A percentile compares a stretch with the other conserved stretches of the same genome.
Evolutionary conservation across 495 filamentous ascomycete species (phyloP).

Genomic region (Sphaerosporella brunnea): DNA sequence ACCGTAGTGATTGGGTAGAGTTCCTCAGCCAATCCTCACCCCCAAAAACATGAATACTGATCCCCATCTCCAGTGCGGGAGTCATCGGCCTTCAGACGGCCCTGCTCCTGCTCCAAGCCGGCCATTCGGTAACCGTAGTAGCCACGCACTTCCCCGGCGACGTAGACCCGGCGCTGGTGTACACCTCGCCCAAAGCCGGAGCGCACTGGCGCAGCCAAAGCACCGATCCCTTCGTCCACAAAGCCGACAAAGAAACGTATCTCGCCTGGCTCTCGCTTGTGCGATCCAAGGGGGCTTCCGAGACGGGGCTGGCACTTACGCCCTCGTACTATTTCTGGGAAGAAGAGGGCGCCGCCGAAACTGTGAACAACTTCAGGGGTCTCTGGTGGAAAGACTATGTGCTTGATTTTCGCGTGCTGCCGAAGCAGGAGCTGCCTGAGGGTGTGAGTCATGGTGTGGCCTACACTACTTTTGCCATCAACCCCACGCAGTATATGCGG

Average conservation of each 20-base stretch:
- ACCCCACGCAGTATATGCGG: slow-evolving; percentile 17
- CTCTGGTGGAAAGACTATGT: slow-evolving; percentile 22
- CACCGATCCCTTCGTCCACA: slow-evolving; percentile 5
- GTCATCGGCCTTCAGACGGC: slow-evolving; percentile 35
- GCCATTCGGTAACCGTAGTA: slow-evolving; percentile 30
- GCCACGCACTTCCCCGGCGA: slow-evolving; percentile 30
- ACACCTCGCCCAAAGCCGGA: slow-evolving; percentile 11
- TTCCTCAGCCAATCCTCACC: no score
- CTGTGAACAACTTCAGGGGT: slow-evolving; percentile 8
- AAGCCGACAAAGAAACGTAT: slow-evolving; percentile 19
- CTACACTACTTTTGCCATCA: slow-evolving; percentile 21
- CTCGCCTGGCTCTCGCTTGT: slow-evolving; percentile 11
- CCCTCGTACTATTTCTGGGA: slow-evolving; percentile 11
- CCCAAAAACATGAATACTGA: no score
- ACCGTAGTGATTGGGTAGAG: no score
- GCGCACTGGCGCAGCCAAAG: slow-evolving; percentile 7
- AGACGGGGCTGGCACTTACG: slow-evolving; percentile 2
- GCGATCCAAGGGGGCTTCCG: background rate
- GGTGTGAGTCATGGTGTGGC: slow-evolving; percentile 12
- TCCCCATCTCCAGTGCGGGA: slow-evolving; percentile 30
- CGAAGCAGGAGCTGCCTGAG: slow-evolving; percentile 7
- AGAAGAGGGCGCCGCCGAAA: slow-evolving; percentile 15
- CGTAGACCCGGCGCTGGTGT: slow-evolving; percentile 12
- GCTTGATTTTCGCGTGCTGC: slow-evolving; percentile 8
- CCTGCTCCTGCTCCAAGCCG: slow-evolving; percentile 28